A percentile compares a stretch with the other conserved stretches of the same genome.
phyloP scores from a whole-genome alignment of 805 yeast species.

The Maudiozyma turicensis region DNA sequence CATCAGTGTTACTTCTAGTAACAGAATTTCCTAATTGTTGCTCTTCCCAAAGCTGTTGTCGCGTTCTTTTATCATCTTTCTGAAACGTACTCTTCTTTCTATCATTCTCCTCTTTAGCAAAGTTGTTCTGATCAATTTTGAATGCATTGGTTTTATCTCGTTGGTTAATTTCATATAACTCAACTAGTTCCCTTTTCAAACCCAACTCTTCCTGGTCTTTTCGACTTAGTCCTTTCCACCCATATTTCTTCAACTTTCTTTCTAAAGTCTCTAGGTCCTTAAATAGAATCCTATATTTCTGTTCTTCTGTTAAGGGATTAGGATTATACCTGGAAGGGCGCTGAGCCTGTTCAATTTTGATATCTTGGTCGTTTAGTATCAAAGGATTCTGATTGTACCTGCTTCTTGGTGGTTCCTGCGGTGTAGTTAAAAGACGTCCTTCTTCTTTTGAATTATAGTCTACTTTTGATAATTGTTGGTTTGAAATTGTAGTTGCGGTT shows the following conservation, averaged over 20 bases:
- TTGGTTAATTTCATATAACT: constrained; percentile 34
- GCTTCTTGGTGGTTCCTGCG: not conserved
- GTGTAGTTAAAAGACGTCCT: constrained; percentile 1
- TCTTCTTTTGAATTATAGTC: constrained; percentile 9
- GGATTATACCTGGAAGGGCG: not conserved
- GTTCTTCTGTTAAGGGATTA: constrained; percentile 8
- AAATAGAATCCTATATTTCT: constrained; percentile 34
- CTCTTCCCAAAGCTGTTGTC: constrained; percentile 31
- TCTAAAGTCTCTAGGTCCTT: constrained; percentile 42
- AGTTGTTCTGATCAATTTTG: constrained; percentile 34
- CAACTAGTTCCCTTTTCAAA: constrained; percentile 41
- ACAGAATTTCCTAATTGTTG: constrained; percentile 24
- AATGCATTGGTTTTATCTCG: constrained; percentile 34
- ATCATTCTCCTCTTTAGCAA: constrained; percentile 8
- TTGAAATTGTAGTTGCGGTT: not conserved
- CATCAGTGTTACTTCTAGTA: constrained; percentile 15
- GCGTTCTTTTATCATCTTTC: constrained; percentile 19
- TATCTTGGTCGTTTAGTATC: not conserved
- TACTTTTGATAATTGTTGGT: not conserved
- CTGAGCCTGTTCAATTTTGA: not conserved
- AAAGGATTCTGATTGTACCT: not conserved
- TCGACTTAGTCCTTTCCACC: constrained; percentile 43
- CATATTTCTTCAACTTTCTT: constrained; percentile 38
- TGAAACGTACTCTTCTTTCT: constrained; percentile 12
- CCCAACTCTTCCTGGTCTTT: constrained; percentile 43